Base-by-base conservation (phyloP, 1,139 yeast genomes). In the Yarrowia galli region DNA sequence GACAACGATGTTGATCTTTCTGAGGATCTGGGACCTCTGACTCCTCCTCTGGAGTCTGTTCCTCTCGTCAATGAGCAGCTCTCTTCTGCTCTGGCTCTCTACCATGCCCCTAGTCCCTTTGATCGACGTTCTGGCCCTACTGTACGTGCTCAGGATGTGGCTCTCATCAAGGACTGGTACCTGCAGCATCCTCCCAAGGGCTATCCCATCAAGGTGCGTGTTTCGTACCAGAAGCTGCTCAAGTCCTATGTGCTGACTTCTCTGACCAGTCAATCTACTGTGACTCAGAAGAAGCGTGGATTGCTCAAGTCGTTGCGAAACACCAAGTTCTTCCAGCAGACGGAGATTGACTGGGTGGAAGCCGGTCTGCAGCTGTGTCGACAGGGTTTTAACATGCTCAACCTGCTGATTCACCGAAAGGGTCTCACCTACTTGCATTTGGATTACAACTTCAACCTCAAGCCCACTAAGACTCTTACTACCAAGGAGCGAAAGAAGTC, bases 401-500 rank as follows among this genome's bases (percentile, higher is more conserved):
- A 93, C 75, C 80, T 96, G 46, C 80, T 96, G 71, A 92, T 96
- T 61, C 99, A 96, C 77, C 85, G 93, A 74, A 89, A 91, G 74
- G 99, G 99, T 0, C 81, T 96, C 45, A 92, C 98, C 0, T 96
- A 92, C 75, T 80, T 96, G 70, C 99, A 96, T 80, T 81, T 96
- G 71, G 99, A 96, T 77, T 95, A 92, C 78, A 96, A 96, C 76
- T 96, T 95, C 81, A 96, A 96, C 76, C 80, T 96, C 74, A 96
- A 96, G 77, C 99, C 99, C 7, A 95, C 97, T 2, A 95, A 95
- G 77, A 95, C 99, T 0, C 82, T 96, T 70, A 93, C 98, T 0
- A 96, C 99, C 0, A 96, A 96, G 75, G 99, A 96, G 76, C 85
- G 99, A 71, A 96, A 96, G 78, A 88, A 93, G 73, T 93, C 98